Evolutionary conservation across 768 basidiomycete species (phyloP).

Genomic region (Boletus tomentosulus): DNA sequence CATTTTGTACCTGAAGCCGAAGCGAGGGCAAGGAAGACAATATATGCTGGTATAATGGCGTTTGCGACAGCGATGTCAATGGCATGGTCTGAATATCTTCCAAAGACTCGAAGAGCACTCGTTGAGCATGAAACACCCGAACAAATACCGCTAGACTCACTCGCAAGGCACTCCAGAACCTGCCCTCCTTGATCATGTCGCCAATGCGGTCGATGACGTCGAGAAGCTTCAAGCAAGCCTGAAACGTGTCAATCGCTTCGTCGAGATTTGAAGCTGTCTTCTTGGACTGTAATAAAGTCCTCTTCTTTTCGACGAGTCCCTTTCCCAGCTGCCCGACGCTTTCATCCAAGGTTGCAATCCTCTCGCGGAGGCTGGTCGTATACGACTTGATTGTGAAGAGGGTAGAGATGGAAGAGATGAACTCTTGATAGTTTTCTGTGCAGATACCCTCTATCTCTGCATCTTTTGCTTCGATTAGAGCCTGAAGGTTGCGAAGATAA

Average conservation of each 20-base stretch:
- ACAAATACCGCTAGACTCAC: constrained; percentile 45
- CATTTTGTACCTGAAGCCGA: constrained; percentile 84
- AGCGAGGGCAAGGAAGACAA: constrained; percentile 89
- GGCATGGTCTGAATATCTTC: constrained; percentile 94
- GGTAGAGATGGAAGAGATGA: constrained; percentile 95
- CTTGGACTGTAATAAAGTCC: constrained; percentile 80
- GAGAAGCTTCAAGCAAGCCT: constrained; percentile 86
- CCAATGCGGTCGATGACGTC: constrained; percentile 92
- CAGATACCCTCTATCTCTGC: constrained; percentile 95
- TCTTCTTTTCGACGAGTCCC: constrained; percentile 91
- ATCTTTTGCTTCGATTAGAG: constrained; percentile 92
- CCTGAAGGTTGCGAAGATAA: constrained; percentile 80
- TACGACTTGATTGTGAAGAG: constrained; percentile 94
- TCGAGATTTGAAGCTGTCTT: constrained; percentile 93
- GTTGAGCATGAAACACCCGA: constrained; percentile 28
- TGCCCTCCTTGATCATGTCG: constrained; percentile 88
- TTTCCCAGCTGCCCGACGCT: constrained; percentile 87
- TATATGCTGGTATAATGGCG: constrained; percentile 89
- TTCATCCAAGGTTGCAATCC: constrained; percentile 82
- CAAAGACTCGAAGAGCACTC: constrained; percentile 60
- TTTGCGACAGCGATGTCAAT: constrained; percentile 82
- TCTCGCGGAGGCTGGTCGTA: constrained; percentile 89
- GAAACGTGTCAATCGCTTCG: constrained; percentile 93
- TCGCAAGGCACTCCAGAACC: constrained; percentile 95
- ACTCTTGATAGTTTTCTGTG: constrained; percentile 95